Base-by-base conservation (phyloP, 169 alveolate genomes). In the Plasmodium yoelii region DNA sequence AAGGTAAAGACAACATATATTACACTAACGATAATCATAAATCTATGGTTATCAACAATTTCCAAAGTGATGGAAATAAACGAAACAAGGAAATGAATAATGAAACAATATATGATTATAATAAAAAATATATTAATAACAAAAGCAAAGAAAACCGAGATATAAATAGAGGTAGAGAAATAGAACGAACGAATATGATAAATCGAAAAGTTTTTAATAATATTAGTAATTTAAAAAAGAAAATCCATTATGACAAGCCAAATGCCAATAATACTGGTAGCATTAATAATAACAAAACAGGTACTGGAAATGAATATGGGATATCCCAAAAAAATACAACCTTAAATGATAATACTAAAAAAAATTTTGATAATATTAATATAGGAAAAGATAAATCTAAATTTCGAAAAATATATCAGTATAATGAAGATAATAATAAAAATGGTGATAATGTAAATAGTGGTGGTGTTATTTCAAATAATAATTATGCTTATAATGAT, bases 221-320 rank as follows among this genome's bases (percentile, higher is more conserved):
- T 61, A 80, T 26, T 44, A 51, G 67, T 19, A 51, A 55, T 63
- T 12, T 80, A 24, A 80, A 80, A 51, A 87, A 87, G 44, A 67
- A 69, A 12, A 56, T 53, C 24, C 67, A 87, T 69, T 73, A 87
- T 67, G 87, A 84, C n/a, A 84, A 84, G 34, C 8, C 44, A 56
- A 60, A 46, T 42, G 51, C 53, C 22, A 56, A 44, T 26, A 87
- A 69, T 87, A 67, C 0, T 13, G 22, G 22, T 22, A 67, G 3
- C 64, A 34, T 5, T 34, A 34, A 5, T 7, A 34, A 34, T 34
- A 34, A 34, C 42, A 34, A 34, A 34, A 13, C 19, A 15, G 28
- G 34, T 19, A 72, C 53, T 69, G 88, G 70, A 63, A 68, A 87
- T 26, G 80, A 56, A 28, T 80, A 65, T 65, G 39, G 42, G 53